phyloP scores from a whole-genome alignment of 768 basidiomycete species.

The Pulveroboletus sp. region DNA sequence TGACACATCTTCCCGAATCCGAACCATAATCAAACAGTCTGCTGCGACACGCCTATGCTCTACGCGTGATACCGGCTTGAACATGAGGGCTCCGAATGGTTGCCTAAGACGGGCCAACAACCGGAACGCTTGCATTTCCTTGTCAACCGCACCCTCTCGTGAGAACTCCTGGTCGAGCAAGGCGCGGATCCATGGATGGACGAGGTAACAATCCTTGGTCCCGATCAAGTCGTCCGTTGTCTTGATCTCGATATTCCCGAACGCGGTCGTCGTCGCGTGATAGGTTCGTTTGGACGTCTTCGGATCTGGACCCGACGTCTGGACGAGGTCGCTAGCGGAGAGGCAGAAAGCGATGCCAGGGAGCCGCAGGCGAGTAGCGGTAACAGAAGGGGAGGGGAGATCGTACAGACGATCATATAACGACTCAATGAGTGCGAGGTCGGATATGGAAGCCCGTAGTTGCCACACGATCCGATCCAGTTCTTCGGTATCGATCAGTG shows the following conservation, averaged over 20 bases:
- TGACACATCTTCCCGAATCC: neutral
- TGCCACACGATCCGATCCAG: neutral
- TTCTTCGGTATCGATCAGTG: neutral
- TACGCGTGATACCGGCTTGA: too few species aligned
- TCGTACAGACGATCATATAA: too few species aligned
- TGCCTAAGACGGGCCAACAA: too few species aligned
- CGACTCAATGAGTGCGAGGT: too few species aligned
- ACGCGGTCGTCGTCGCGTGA: neutral
- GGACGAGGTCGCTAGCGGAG: neutral
- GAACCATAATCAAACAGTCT: constrained; percentile 1
- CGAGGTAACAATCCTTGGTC: neutral
- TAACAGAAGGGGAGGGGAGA: too few species aligned
- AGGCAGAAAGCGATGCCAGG: too few species aligned
- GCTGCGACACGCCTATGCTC: neutral
- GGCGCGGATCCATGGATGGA: constrained; percentile 1
- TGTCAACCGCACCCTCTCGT: too few species aligned
- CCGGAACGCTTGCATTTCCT: neutral
- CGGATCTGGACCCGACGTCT: neutral
- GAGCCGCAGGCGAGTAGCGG: too few species aligned
- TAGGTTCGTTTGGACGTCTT: neutral
- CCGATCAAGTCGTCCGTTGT: neutral
- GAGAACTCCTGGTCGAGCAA: constrained; percentile 5
- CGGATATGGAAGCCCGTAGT: neutral
- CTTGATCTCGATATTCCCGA: constrained; percentile 1
- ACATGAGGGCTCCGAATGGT: too few species aligned